phyloP scores from a whole-genome alignment of 164 flowering plant species.

The Tetracentron sinense region DNA sequence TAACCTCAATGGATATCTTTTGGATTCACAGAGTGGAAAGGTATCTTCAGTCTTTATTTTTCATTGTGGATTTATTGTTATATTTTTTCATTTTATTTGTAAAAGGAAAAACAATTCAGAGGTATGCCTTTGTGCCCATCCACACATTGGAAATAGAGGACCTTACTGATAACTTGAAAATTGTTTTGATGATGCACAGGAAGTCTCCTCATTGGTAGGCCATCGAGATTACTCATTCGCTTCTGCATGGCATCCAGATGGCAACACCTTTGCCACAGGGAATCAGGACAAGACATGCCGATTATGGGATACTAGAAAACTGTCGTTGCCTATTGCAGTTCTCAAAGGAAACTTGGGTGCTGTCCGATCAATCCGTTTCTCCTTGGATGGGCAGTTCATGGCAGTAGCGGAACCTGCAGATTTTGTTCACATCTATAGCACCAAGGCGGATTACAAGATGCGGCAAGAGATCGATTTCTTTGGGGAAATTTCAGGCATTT shows the following conservation, averaged over 20 bases:
- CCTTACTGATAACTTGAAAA: neutral
- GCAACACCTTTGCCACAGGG: slow-evolving; percentile 59
- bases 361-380: slow-evolving; percentile 47
- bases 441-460: slow-evolving; percentile 34
- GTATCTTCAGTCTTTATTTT: slow-evolving; percentile 25
- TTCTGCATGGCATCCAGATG: slow-evolving; percentile 69
- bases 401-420: slow-evolving; percentile 69
- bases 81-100: no score
- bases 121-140: neutral
- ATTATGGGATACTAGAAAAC: slow-evolving; percentile 55
- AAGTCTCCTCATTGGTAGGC: slow-evolving; percentile 39
- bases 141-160: neutral
- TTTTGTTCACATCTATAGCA: slow-evolving; percentile 53
- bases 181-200: slow-evolving; percentile 22
- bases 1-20: slow-evolving; percentile 50
- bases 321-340: slow-evolving; percentile 37
- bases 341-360: slow-evolving; percentile 61
- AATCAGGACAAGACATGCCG: slow-evolving; percentile 70
- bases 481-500: slow-evolving; percentile 67
- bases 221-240: slow-evolving; percentile 64
- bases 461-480: slow-evolving; percentile 69
- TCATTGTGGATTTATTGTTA: no score
- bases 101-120: no score
- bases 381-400: slow-evolving; percentile 58
- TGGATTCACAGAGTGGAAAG: slow-evolving; percentile 65